Percentiles rank a stretch among this genome's conserved stretches.
Conservation (phyloP, 306 rosid species). For the Abrus pulchellus region DNA sequence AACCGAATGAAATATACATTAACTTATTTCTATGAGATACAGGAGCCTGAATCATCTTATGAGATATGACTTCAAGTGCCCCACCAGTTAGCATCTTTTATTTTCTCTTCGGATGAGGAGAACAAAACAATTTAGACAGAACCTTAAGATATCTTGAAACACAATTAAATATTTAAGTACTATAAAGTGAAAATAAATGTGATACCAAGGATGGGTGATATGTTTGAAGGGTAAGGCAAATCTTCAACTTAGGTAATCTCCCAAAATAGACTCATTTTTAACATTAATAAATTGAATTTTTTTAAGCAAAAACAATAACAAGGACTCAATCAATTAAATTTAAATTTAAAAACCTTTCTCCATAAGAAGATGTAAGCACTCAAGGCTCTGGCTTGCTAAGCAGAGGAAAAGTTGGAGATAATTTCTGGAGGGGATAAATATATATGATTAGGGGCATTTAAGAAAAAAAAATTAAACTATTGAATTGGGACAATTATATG, state of each 20-base stretch:
- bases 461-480: conserved; percentile 16
- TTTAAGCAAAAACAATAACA: neutral
- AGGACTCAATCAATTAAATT: conserved; percentile 28
- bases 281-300: neutral
- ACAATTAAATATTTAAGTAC: conserved; percentile 28
- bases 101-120: conserved; percentile 25
- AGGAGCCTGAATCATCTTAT: conserved; percentile 8
- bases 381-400: neutral
- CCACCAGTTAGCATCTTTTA: conserved; percentile 11
- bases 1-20: conserved; percentile 21
- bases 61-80: neutral
- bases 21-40: conserved; percentile 21
- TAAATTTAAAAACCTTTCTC: neutral
- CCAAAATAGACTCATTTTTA: conserved; percentile 25
- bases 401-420: conserved; percentile 9
- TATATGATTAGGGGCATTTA: conserved; percentile 1
- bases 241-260: conserved; percentile 24
- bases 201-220: conserved; percentile 11
- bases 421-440: conserved; percentile 5
- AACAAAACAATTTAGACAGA: conserved; percentile 26
- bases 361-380: neutral
- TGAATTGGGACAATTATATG: neutral
- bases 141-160: conserved; percentile 28
- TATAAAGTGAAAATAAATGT: conserved; percentile 13
- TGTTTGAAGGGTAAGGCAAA: conserved; percentile 14